Evolutionary conservation across 345 rosid genomes (phyloP).

Genomic region (Psidium guajava): DNA sequence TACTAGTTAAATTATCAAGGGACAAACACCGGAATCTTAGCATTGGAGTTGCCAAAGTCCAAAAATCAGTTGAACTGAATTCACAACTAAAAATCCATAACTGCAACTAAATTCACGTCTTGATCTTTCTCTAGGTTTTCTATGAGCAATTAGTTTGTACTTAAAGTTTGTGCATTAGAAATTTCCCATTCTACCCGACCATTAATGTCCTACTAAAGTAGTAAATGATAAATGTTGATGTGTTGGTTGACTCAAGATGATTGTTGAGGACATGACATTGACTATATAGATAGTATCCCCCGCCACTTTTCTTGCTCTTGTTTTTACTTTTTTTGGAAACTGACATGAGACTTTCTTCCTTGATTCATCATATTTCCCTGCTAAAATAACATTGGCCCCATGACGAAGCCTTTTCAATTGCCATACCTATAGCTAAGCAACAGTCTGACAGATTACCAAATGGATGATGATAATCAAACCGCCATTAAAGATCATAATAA

Average conservation of each 20-base stretch:
- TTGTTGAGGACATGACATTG: not conserved
- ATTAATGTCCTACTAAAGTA: not conserved
- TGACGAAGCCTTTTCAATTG: not conserved
- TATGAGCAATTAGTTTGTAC: not conserved
- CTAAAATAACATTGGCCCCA: not conserved
- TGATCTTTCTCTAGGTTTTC: not conserved
- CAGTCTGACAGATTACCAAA: not conserved
- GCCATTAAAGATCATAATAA: not conserved
- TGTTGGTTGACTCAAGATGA: not conserved
- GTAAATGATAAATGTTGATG: not conserved
- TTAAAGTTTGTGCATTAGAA: not conserved
- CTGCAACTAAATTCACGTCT: not conserved
- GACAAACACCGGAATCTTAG: not conserved
- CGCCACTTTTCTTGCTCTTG: not conserved
- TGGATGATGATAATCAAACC: not conserved
- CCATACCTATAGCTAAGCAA: not conserved
- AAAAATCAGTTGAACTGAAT: not conserved
- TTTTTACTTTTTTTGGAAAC: not conserved
- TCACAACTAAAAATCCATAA: not conserved
- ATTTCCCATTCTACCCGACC: not conserved
- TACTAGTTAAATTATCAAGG: not conserved
- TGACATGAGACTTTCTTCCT: not conserved
- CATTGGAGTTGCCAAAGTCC: not conserved
- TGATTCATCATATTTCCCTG: not conserved
- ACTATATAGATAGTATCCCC: not conserved